A percentile compares a stretch with the other conserved stretches of the same genome.
These are phyloP conservation scores for Lolium rigidum DNA, from an alignment of 176 grass and related monocot species.

Conservation along the genomic window DNA sequence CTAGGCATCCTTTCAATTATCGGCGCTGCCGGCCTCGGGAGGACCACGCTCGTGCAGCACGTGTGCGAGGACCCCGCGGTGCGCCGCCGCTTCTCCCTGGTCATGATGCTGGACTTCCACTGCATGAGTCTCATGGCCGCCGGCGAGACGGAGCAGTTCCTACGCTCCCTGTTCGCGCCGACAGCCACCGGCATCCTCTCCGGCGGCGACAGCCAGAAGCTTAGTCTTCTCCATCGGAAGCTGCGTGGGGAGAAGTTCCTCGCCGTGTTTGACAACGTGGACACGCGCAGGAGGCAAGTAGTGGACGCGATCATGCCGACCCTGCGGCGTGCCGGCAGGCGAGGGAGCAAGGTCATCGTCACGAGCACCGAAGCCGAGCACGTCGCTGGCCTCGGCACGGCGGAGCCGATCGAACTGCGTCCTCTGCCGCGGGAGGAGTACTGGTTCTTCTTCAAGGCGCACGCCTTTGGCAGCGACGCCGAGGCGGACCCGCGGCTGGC, in stretches of 20 bases:
- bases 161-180: slow-evolving; percentile 29
- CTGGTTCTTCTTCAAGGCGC: slow-evolving; percentile 49
- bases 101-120: slow-evolving; percentile 36
- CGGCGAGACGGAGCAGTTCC: background rate
- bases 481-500: slow-evolving; percentile 11
- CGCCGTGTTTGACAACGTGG: slow-evolving; percentile 41
- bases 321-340: background rate
- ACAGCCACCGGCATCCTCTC: background rate
- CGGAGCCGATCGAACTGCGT: background rate
- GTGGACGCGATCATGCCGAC: slow-evolving; percentile 33
- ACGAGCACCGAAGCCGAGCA: background rate
- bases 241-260: slow-evolving; percentile 23
- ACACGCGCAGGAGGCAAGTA: slow-evolving; percentile 6
- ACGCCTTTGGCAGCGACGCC: slow-evolving; percentile 21
- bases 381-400: slow-evolving; percentile 25
- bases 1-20: slow-evolving; percentile 18
- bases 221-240: slow-evolving; percentile 15
- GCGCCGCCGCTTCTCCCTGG: slow-evolving; percentile 33
- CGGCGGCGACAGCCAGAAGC: background rate
- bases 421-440: slow-evolving; percentile 12
- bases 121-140: slow-evolving; percentile 32
- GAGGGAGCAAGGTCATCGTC: slow-evolving; percentile 40
- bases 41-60: slow-evolving; percentile 46
- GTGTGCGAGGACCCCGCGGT: slow-evolving; percentile 27
- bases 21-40: slow-evolving; percentile 11